These are phyloP conservation scores for Teratosphaeria zuluensis DNA, from an alignment of 2,329 filamentous ascomycete species.

Conservation along the genomic window DNA sequence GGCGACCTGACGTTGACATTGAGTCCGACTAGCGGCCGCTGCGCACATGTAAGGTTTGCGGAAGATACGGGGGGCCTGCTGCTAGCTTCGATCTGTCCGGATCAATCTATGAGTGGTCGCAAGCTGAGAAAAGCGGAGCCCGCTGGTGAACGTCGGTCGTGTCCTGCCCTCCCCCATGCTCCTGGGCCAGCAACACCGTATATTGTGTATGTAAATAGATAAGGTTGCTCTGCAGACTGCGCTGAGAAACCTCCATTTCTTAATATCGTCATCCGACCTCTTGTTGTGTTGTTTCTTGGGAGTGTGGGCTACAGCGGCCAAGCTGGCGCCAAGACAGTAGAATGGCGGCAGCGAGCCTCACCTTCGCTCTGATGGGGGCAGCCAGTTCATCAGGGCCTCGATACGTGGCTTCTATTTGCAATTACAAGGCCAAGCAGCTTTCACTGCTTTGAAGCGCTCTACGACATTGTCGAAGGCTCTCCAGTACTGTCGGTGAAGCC, in stretches of 20 bases:
- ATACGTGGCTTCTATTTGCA: neutral
- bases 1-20: neutral
- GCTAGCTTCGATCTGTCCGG: neutral
- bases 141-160: neutral
- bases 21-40: neutral
- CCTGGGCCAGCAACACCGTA: neutral
- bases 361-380: neutral
- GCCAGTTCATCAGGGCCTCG: neutral
- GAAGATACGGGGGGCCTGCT: neutral
- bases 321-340: neutral
- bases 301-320: neutral
- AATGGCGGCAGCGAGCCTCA: neutral
- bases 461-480: neutral
- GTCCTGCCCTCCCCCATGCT: neutral
- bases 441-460: neutral
- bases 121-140: neutral
- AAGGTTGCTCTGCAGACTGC: neutral
- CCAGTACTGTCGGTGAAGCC: neutral
- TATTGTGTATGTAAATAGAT: neutral
- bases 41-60: neutral
- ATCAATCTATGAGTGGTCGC: neutral
- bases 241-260: neutral
- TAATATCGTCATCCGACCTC: neutral
- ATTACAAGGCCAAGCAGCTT: neutral
- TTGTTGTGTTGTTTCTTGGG: neutral